These are phyloP conservation scores for Calonectria honghensis DNA, from an alignment of 2,329 filamentous ascomycete genomes.

Conservation along the genomic window DNA sequence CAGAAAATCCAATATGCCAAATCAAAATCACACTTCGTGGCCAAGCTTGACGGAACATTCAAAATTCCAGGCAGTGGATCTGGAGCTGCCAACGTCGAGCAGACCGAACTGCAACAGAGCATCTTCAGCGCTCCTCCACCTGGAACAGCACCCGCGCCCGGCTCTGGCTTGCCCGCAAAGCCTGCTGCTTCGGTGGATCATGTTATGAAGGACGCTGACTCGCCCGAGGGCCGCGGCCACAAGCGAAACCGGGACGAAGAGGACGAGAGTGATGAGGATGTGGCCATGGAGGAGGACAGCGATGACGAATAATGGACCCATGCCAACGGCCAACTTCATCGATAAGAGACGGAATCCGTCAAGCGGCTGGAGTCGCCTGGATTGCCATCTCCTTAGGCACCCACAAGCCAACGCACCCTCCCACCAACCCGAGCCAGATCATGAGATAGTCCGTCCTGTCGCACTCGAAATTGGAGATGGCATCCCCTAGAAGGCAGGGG, in stretches of 20 bases:
- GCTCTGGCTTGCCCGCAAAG: slow-evolving; percentile 67
- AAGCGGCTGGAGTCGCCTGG: slow-evolving; percentile 43
- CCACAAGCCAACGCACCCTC: slow-evolving; percentile 85
- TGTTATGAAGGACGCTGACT: slow-evolving; percentile 70
- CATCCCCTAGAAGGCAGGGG: slow-evolving; percentile 90
- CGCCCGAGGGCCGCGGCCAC: slow-evolving; percentile 75
- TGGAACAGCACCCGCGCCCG: slow-evolving; percentile 65
- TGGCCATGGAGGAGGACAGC: slow-evolving; percentile 82
- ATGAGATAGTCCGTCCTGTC: slow-evolving; percentile 83
- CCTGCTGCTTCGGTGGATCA: slow-evolving; percentile 68
- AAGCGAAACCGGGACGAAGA: slow-evolving; percentile 83
- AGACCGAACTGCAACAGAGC: slow-evolving; percentile 85
- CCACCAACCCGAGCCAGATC: slow-evolving; percentile 92
- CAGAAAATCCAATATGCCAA: slow-evolving; percentile 95
- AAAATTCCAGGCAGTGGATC: slow-evolving; percentile 76
- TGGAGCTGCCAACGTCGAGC: slow-evolving; percentile 73
- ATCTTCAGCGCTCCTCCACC: slow-evolving; percentile 83
- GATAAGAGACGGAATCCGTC: slow-evolving; percentile 40
- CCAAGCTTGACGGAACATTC: slow-evolving; percentile 94
- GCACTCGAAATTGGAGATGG: slow-evolving; percentile 81
- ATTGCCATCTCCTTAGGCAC: slow-evolving; percentile 82
- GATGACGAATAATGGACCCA: slow-evolving; percentile 77
- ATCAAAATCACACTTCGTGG: slow-evolving; percentile 89
- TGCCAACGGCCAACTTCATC: slow-evolving; percentile 46
- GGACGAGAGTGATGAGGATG: slow-evolving; percentile 80